Conservation (phyloP, 768 basidiomycete genomes). For the Sistotremastrum niveocremeum region DNA sequence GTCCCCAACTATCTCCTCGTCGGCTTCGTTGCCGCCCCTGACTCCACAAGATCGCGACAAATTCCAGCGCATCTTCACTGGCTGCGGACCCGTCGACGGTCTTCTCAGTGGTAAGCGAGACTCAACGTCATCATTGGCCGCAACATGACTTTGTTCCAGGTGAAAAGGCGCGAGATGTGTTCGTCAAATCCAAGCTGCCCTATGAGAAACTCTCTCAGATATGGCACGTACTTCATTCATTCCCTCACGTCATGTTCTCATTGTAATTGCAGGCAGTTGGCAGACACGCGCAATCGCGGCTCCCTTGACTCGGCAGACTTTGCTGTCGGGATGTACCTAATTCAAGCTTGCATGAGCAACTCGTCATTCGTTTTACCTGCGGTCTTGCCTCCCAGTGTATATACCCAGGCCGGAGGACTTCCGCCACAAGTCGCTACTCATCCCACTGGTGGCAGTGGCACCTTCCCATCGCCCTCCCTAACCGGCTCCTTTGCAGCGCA, state of each 20-base stretch:
- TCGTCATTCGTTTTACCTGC: conserved; percentile 59
- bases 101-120: conserved; percentile 52
- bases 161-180: conserved; percentile 80
- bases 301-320: conserved; percentile 84
- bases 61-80: conserved; percentile 67
- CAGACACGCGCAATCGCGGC: conserved; percentile 91
- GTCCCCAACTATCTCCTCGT: conserved; percentile 38
- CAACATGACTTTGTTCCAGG: conserved; percentile 27
- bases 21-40: conserved; percentile 44
- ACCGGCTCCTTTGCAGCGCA: neutral
- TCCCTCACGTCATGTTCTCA: neutral
- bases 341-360: conserved; percentile 82
- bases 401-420: conserved; percentile 56
- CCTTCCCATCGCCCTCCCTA: conserved; percentile 17
- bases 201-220: conserved; percentile 84
- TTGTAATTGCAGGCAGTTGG: conserved; percentile 52
- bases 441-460: conserved; percentile 46
- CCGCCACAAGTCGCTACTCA: conserved; percentile 30
- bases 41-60: conserved; percentile 73
- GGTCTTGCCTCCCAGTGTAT: conserved; percentile 67
- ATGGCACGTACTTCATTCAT: conserved; percentile 42
- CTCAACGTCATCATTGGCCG: neutral
- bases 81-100: conserved; percentile 59
- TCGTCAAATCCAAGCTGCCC: conserved; percentile 79
- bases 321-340: conserved; percentile 90